A percentile compares a stretch with the other conserved stretches of the same genome.
These are phyloP conservation scores for Coccinonectria pachysandricola DNA, from an alignment of 2,329 filamentous ascomycete species.

Conservation along the genomic window DNA sequence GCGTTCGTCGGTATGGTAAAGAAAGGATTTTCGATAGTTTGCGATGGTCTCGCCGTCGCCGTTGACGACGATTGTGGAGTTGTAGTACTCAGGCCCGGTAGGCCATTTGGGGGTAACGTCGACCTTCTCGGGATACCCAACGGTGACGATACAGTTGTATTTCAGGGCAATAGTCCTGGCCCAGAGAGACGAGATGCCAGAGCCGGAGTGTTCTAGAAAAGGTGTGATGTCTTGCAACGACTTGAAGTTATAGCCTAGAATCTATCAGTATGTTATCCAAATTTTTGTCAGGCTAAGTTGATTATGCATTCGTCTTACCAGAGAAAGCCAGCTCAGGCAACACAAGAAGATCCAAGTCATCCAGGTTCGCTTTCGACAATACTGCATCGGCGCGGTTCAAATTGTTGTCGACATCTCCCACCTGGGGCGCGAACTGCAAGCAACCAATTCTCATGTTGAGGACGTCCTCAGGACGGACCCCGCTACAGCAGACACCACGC, in stretches of 20 bases:
- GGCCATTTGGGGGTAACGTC: conserved; percentile 42
- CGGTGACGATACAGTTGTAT: conserved; percentile 56
- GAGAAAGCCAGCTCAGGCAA: conserved; percentile 69
- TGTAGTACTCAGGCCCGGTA: conserved; percentile 42
- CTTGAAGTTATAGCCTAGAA: conserved; percentile 72
- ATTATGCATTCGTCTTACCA: conserved; percentile 36
- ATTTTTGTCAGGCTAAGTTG: conserved; percentile 1
- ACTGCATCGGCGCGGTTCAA: conserved; percentile 31
- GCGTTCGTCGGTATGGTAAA: conserved; percentile 51
- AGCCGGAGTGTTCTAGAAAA: conserved; percentile 54
- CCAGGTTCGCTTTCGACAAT: conserved; percentile 39
- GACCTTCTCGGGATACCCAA: conserved; percentile 65
- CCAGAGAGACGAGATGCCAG: conserved; percentile 63
- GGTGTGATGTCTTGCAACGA: conserved; percentile 57
- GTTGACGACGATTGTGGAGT: conserved; percentile 43
- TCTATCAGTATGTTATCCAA: too few relatives aligned
- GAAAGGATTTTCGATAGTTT: conserved; percentile 50
- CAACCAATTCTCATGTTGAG: conserved; percentile 57
- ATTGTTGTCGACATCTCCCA: conserved; percentile 62
- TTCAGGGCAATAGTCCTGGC: conserved; percentile 55
- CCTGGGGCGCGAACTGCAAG: conserved; percentile 60
- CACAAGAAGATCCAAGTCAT: conserved; percentile 58
- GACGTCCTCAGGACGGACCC: conserved; percentile 3
- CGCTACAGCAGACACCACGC: conserved; percentile 3
- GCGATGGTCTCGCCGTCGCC: conserved; percentile 48